Conservation (phyloP, 257 asterid species). For the Nyctanthes arbortristis region DNA sequence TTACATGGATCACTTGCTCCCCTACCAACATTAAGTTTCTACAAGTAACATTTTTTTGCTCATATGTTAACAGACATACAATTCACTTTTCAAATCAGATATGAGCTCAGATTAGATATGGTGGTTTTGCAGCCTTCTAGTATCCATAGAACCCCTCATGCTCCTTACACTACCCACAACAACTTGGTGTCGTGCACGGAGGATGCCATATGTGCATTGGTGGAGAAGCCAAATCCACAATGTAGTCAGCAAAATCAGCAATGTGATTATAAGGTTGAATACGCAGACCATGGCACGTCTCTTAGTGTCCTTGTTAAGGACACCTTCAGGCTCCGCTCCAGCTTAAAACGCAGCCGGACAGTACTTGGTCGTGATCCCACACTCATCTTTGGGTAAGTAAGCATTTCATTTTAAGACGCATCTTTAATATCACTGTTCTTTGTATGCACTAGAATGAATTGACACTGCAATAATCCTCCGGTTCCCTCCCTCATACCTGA, state of each 20-base stretch:
- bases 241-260: conserved; percentile 54
- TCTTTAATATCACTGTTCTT: not conserved
- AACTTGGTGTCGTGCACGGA: conserved; percentile 60
- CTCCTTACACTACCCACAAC: conserved; percentile 63
- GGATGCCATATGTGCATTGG: conserved; percentile 68
- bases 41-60: not conserved
- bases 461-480: not conserved
- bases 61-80: too few species aligned
- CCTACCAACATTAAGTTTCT: not conserved
- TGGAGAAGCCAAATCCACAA: conserved; percentile 40
- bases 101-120: too few species aligned
- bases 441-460: not conserved
- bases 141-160: conserved; percentile 51
- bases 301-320: conserved; percentile 80
- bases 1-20: conserved; percentile 88
- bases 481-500: too few species aligned
- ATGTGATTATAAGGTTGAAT: conserved; percentile 82
- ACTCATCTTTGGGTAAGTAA: not conserved
- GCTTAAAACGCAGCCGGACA: not conserved
- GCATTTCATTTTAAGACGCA: not conserved
- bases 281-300: conserved; percentile 83
- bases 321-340: conserved; percentile 16
- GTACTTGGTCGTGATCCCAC: not conserved
- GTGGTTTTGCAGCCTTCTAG: not conserved
- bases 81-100: too few species aligned